phyloP scores from a whole-genome alignment of 2,329 filamentous ascomycete species.

The Didymella pomorum region DNA sequence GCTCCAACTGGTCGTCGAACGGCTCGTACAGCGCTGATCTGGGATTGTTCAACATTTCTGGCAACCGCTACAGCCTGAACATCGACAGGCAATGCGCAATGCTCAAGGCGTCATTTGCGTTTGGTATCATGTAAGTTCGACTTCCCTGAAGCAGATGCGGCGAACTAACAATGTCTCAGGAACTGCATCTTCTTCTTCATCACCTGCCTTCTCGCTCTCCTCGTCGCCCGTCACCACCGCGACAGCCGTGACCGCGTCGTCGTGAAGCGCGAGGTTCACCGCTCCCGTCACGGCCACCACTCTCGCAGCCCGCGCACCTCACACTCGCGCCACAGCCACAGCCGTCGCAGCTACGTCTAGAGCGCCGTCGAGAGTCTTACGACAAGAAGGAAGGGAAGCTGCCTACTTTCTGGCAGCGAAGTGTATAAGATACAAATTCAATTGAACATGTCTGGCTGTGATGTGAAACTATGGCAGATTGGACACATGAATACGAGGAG shows the following conservation, averaged over 20 bases:
- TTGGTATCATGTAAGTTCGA: conserved; percentile 83
- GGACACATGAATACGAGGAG: conserved; percentile 1
- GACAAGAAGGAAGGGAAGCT: not conserved
- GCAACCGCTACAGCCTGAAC: conserved; percentile 60
- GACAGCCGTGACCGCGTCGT: conserved; percentile 58
- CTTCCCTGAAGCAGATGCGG: no score
- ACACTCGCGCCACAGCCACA: conserved; percentile 45
- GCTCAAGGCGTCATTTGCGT: conserved; percentile 89
- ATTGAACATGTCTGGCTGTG: conserved; percentile 23
- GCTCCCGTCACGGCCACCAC: conserved; percentile 54
- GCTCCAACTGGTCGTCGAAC: conserved; percentile 64
- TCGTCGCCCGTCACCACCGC: conserved; percentile 57
- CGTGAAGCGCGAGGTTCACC: conserved; percentile 61
- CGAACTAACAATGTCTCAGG: conserved; percentile 43
- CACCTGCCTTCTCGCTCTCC: conserved; percentile 66
- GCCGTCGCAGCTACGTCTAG: conserved; percentile 51
- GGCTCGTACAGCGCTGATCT: conserved; percentile 65
- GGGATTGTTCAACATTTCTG: conserved; percentile 66
- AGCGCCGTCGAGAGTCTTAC: not conserved
- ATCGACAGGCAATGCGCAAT: conserved; percentile 84
- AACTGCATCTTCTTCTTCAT: conserved; percentile 52
- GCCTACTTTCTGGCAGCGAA: not conserved
- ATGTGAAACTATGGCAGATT: conserved; percentile 15
- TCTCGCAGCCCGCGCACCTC: conserved; percentile 50
- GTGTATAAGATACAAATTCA: conserved; percentile 28